Base-by-base conservation (phyloP, 495 filamentous ascomycete genomes). In the Baudoinia panamericana region DNA sequence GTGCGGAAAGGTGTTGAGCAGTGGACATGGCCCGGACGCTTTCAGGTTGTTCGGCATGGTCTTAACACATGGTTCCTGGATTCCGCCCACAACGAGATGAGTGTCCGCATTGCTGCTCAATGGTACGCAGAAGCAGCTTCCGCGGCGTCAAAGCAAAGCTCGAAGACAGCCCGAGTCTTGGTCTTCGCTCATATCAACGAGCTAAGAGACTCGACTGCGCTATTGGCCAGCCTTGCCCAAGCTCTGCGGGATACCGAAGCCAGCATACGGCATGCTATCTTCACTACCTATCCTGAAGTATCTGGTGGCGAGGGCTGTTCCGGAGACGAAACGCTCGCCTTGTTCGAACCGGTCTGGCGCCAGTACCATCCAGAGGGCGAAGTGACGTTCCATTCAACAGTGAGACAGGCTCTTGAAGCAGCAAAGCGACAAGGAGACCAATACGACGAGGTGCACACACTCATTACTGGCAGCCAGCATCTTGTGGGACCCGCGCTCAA, bases 11-110 rank as follows among this genome's bases (percentile, higher is more conserved):
- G 61, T 12, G 43, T 68, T 1, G 39, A 63, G 10, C 56, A 57
- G 24, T 65, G 62, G 27, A 50, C 37, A 1, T 68, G 62, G 65
- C 52, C 56, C 3, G 69, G 67, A 9, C 51, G 68, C 35, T 72
- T 65, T 37, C 61, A 72, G 41, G 42, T 58, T 5, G 46, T 69
- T 2, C 29, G 54, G 2, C 43, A 63, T 5, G 54, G 41, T 12
- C 3, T 26, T 35, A 10, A 39, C 18, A 50, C 50, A 20, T 72
- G 66, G 65, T 68, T 61, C 43, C 35, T 72, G 17, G 67, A 72
- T 50, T 61, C 58, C 23, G 67, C 68, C 0, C 67, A 72, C 42
- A 72, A 70, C 41, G 56, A 60, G 3, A 36, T 65, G 44, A 70
- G 67, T 48, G 36, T 70, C 2, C 38, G 36, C 10, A 45, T 61